Evolutionary conservation across 2,329 filamentous ascomycete genomes (phyloP).

Genomic region (Mycosphaerella sp.): DNA sequence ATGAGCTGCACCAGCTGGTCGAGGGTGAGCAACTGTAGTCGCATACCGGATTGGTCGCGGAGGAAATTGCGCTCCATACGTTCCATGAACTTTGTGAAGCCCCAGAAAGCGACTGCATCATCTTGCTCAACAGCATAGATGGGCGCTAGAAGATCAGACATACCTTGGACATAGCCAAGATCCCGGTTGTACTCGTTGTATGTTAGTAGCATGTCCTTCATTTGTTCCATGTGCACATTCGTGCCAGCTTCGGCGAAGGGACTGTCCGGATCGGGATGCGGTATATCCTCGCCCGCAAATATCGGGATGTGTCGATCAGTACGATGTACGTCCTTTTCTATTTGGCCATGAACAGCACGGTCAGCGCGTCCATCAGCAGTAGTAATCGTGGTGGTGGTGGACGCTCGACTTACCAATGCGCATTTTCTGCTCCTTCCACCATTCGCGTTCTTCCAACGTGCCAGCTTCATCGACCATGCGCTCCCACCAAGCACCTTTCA

Average conservation of each 20-base stretch:
- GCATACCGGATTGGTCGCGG: slow-evolving; percentile 93
- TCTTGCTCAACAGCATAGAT: slow-evolving; percentile 98
- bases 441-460: slow-evolving; percentile 76
- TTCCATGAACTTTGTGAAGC: slow-evolving; percentile 91
- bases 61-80: slow-evolving; percentile 97
- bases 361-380: slow-evolving; percentile 34
- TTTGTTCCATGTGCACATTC: slow-evolving; percentile 95
- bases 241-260: slow-evolving; percentile 90
- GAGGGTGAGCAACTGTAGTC: slow-evolving; percentile 78
- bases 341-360: slow-evolving; percentile 42
- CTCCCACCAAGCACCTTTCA: slow-evolving; percentile 97
- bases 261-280: slow-evolving; percentile 91
- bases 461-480: slow-evolving; percentile 75
- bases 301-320: slow-evolving; percentile 94
- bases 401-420: slow-evolving; percentile 67
- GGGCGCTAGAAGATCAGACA: slow-evolving; percentile 93
- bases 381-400: slow-evolving; percentile 16
- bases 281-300: slow-evolving; percentile 92
- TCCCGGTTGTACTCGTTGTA: slow-evolving; percentile 98
- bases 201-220: slow-evolving; percentile 98
- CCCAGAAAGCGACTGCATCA: slow-evolving; percentile 95
- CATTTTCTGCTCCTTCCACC: slow-evolving; percentile 91
- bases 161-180: slow-evolving; percentile 94
- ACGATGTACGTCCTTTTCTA: slow-evolving; percentile 97
- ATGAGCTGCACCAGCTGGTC: slow-evolving; percentile 95